phyloP scores from a whole-genome alignment of 441 rosid genomes.

The Iberis amara region DNA sequence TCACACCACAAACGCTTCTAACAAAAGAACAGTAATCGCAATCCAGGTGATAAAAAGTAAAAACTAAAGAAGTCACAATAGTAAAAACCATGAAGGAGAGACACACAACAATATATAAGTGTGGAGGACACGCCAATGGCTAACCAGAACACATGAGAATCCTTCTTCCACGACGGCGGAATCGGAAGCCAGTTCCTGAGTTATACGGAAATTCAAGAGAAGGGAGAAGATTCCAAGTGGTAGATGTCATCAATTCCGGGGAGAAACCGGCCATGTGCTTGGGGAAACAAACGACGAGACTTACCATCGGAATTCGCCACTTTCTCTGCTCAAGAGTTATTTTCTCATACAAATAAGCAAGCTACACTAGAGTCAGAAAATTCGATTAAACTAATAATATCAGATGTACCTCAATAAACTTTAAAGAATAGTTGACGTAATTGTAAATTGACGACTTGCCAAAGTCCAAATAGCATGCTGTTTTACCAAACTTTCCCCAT shows the following conservation, averaged over 20 bases:
- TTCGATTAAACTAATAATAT: too few relatives aligned
- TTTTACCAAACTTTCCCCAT: too few relatives aligned
- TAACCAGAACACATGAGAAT: constrained; percentile 35
- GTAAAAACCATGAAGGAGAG: background rate
- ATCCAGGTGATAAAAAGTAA: background rate
- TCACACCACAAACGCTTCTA: background rate
- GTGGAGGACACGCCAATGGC: constrained; percentile 21
- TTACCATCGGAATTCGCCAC: constrained; percentile 31
- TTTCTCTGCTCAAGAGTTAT: background rate
- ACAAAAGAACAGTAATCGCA: background rate
- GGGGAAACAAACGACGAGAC: constrained; percentile 24
- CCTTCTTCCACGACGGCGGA: constrained; percentile 12
- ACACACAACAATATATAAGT: background rate
- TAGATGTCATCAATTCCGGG: constrained; percentile 12
- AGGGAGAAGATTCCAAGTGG: background rate
- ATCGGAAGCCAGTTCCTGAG: constrained; percentile 22
- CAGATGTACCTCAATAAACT: too few relatives aligned
- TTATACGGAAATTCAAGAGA: constrained; percentile 10
- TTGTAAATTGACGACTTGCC: too few relatives aligned
- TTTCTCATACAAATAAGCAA: too few relatives aligned
- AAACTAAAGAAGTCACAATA: background rate
- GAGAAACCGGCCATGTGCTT: constrained; percentile 24
- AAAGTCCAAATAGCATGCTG: too few relatives aligned
- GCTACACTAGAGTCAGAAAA: too few relatives aligned
- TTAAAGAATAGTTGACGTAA: too few relatives aligned